phyloP scores from a whole-genome alignment of 202 grass and related monocot species.

The Hordeum pubiflorum region DNA sequence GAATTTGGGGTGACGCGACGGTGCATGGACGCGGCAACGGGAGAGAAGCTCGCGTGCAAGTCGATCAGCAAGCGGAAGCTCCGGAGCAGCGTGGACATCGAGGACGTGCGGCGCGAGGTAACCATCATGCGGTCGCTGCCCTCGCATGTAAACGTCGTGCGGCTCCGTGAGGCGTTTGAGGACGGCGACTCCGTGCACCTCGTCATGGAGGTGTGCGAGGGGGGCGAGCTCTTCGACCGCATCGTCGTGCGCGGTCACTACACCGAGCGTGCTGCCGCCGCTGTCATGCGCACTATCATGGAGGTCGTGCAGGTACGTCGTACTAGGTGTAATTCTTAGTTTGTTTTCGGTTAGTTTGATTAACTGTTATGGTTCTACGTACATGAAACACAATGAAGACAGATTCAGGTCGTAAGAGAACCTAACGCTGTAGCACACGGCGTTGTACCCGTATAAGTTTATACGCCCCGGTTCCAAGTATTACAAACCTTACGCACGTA shows the following conservation, averaged over 20 bases:
- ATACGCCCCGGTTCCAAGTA: too few species aligned
- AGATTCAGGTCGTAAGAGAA: too few species aligned
- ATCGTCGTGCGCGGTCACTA: slow-evolving; percentile 82
- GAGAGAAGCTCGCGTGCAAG: slow-evolving; percentile 51
- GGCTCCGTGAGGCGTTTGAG: slow-evolving; percentile 47
- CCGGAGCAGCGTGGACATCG: slow-evolving; percentile 48
- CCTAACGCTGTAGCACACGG: too few species aligned
- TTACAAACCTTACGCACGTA: too few species aligned
- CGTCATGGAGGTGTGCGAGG: slow-evolving; percentile 96
- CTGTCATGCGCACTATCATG: slow-evolving; percentile 71
- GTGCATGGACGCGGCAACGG: slow-evolving; percentile 29
- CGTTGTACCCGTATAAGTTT: too few species aligned
- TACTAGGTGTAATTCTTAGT: too few species aligned
- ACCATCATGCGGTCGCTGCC: slow-evolving; percentile 54
- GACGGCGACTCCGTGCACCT: slow-evolving; percentile 63
- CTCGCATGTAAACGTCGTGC: slow-evolving; percentile 41
- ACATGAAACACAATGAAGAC: neutral
- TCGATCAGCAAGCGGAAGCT: slow-evolving; percentile 62
- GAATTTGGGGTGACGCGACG: slow-evolving; percentile 59
- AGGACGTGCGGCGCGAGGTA: slow-evolving; percentile 73
- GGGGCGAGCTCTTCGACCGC: slow-evolving; percentile 91
- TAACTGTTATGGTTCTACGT: neutral
- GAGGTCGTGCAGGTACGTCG: slow-evolving; percentile 66
- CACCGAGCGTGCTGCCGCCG: slow-evolving; percentile 68
- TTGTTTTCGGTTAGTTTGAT: neutral